Base-by-base conservation (phyloP, 139 green algal species). In the Tetraselmis striata region DNA sequence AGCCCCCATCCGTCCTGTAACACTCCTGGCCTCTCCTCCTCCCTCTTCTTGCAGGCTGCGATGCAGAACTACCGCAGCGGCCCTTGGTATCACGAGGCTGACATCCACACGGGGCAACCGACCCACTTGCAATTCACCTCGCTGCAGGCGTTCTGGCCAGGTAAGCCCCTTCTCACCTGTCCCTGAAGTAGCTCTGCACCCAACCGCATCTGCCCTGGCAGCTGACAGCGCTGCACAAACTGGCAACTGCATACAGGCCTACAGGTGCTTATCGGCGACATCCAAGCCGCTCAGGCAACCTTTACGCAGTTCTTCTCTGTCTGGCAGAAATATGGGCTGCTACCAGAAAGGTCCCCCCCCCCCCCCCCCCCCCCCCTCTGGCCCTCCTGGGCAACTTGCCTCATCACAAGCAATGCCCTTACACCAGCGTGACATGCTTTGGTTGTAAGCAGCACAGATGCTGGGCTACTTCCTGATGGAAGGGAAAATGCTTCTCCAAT, bases 61-160 rank as follows among this genome's bases (percentile, higher is more conserved):
- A 28, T 77, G 77, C 29, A 82, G 25, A 25, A 85, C 30, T 67
- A 80, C 32, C 79, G 29, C 25, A 28, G 75, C 22, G 59, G 59
- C 23, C 79, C 5, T 30, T 85, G 84, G 84, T 88, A 85, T 32
- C 29, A 78, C 18, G 84, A 88, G 27, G 31, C 78, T 0, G 77
- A 85, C 77, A 85, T 88, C 77, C 25, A 85, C 29, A 88, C 75
- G 0, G 84, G 81, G 1, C n/a, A 76, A 2, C 45, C 75, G 22
- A 78, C 74, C 23, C 59, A 79, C 2, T 22, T 59, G 28, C 74
- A 81, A 27, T 58, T 84, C 32, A 84, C 77, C 0, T 84, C 80
- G 23, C 67, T 91, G 0, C 79, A 86, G 75, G 83, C 85, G 29
- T 91, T 91, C 67, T 91, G 85, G 85, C 87, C 87, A 23, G 87